Evolutionary conservation across 192 early-diverging fungal species (phyloP).

Genomic region (Gryganskiella cystojenkinii): DNA sequence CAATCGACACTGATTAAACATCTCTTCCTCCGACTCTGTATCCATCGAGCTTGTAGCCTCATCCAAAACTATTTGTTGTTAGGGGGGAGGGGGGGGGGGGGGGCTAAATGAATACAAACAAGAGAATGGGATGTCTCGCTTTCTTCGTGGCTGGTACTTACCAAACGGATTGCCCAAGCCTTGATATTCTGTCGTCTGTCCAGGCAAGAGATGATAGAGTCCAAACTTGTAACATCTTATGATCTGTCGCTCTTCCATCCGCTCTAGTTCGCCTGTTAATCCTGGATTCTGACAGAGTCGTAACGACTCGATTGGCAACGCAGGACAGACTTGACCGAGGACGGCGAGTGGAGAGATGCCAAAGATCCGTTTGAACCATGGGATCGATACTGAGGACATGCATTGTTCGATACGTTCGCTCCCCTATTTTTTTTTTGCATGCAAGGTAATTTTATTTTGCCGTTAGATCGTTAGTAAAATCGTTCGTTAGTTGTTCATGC

Average conservation of each 20-base stretch:
- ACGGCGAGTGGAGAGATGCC: constrained; percentile 49
- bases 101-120: no score
- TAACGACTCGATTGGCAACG: constrained; percentile 59
- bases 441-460: no score
- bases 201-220: constrained; percentile 59
- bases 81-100: no score
- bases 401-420: constrained; percentile 66
- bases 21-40: constrained; percentile 52
- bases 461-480: neutral
- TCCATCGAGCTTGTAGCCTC: constrained; percentile 80
- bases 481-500: neutral
- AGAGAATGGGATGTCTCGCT: no score
- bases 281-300: constrained; percentile 61
- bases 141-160: no score
- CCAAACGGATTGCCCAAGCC: constrained; percentile 54
- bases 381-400: constrained; percentile 43
- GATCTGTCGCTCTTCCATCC: constrained; percentile 78
- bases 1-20: constrained; percentile 71
- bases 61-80: constrained; percentile 68
- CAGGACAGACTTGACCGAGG: constrained; percentile 57
- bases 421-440: constrained; percentile 46
- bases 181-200: constrained; percentile 38
- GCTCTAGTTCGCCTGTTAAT: constrained; percentile 67
- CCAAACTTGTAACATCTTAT: constrained; percentile 81
- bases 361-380: constrained; percentile 58